Base-by-base conservation (phyloP, 208 protist genomes). In the Leptomonas pyrrhocoris region DNA sequence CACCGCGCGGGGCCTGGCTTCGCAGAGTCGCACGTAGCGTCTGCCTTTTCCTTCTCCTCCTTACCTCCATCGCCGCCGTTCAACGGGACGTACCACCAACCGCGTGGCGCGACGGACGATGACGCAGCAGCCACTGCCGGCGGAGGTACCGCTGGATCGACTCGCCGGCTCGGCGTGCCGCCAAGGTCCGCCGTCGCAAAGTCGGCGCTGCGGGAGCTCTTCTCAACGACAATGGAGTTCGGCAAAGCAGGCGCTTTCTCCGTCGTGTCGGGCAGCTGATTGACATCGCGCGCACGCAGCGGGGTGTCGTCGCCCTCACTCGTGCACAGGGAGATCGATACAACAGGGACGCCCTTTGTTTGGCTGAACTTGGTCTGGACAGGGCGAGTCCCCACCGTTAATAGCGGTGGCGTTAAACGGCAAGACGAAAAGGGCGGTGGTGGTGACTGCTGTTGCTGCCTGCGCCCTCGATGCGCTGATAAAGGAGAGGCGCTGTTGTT, bases 51-150 rank as follows among this genome's bases (percentile, higher is more conserved):
- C 7, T 6, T 30, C 48, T 7, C 38, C 54, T 59, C n/a, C 31
- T 59, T 15, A 1, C 38, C 34, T 43, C 2, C 28, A 38, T 51
- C n/a, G 9, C 40, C 30, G 61, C 13, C 27, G 43, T 51, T 34
- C 27, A 67, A 34, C 16, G 61, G 61, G 34, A 57, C 61, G 34
- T 36, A 67, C 61, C 61, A 67, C 61, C 61, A 45, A 0, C 49
- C 46, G 40, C 30, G 4, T 21, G 28, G 25, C 1, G 46, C n/a
- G 23, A 38, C 2, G 19, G 38, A 18, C 2, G 40, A 9, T 23
- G 56, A 6, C 28, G 25, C 12, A 11, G 8, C 23, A 51, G 57
- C 1, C 40, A 25, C n/a, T 25, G 27, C 27, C 9, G 34, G 7
- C 7, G 34, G 34, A 9, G 7, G 9, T 9, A 38, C 34, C 7